These are phyloP conservation scores for Pascua guehoae DNA, from an alignment of 1,284 basidiomycete genomes.

Conservation along the genomic window DNA sequence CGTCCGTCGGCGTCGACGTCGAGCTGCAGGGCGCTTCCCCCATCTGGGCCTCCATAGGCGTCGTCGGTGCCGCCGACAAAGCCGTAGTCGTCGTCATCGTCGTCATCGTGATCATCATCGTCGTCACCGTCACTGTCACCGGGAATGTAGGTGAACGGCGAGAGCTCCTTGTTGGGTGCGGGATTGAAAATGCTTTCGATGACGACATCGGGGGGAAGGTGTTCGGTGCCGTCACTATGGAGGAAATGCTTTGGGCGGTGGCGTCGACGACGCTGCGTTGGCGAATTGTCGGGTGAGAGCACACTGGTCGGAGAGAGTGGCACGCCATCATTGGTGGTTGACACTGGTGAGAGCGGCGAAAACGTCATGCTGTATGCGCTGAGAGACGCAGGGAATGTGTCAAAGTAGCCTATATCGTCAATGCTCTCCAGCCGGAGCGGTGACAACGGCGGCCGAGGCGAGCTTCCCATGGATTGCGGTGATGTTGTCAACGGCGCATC, in stretches of 20 bases:
- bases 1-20: too few species aligned
- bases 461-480: neutral
- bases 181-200: slow-evolving; percentile 47
- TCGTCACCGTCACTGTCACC: neutral
- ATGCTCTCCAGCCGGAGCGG: neutral
- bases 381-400: neutral
- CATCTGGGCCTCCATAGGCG: too few species aligned
- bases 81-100: neutral
- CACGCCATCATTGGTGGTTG: neutral
- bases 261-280: neutral
- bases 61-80: too few species aligned
- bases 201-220: slow-evolving; percentile 32
- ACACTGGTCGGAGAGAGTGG: neutral
- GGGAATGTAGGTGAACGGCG: slow-evolving; percentile 42
- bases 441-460: neutral
- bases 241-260: neutral
- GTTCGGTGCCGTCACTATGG: neutral
- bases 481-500: neutral
- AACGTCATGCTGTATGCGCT: neutral
- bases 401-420: neutral
- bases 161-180: slow-evolving; percentile 22
- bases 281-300: slow-evolving; percentile 1
- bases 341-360: slow-evolving; percentile 1
- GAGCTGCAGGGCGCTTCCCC: too few species aligned
- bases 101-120: neutral